Conservation (phyloP, 163 green algal species). For the Prototheca wickerhamii region DNA sequence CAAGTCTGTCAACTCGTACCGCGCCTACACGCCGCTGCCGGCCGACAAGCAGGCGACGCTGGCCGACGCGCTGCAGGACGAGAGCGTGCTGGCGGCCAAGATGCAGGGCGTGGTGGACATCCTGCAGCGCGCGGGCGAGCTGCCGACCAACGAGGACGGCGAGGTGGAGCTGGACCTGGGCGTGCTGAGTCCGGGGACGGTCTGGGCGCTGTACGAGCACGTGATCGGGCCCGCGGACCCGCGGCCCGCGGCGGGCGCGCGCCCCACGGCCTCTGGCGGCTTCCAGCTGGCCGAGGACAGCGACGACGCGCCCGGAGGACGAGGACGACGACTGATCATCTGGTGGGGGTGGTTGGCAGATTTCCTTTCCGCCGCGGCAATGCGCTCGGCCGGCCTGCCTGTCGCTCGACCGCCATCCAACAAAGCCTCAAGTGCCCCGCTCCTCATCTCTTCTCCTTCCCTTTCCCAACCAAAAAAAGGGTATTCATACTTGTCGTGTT, state of each 20-base stretch:
- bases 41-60: conserved; percentile 28
- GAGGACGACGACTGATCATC: conserved; percentile 2
- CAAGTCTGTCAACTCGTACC: conserved; percentile 18
- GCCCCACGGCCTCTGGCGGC: conserved; percentile 2
- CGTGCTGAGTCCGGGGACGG: conserved; percentile 17
- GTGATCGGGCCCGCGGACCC: conserved; percentile 11
- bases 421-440: not conserved
- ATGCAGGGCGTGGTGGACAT: conserved; percentile 36
- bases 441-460: not conserved
- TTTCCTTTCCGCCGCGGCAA: too few relatives aligned
- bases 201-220: conserved; percentile 28
- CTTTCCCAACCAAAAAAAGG: too few relatives aligned
- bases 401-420: not conserved
- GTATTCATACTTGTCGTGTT: too few relatives aligned
- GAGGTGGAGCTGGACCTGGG: conserved; percentile 32
- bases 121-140: conserved; percentile 25
- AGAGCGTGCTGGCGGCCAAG: conserved; percentile 28
- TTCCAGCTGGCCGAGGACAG: conserved; percentile 20
- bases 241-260: not conserved
- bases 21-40: conserved; percentile 19
- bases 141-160: conserved; percentile 29
- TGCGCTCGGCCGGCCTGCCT: too few relatives aligned
- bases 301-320: conserved; percentile 10
- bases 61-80: conserved; percentile 24
- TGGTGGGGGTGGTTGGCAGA: not conserved